Conservation (phyloP, 2,329 filamentous ascomycete species). For the Chaetomium sp. region DNA sequence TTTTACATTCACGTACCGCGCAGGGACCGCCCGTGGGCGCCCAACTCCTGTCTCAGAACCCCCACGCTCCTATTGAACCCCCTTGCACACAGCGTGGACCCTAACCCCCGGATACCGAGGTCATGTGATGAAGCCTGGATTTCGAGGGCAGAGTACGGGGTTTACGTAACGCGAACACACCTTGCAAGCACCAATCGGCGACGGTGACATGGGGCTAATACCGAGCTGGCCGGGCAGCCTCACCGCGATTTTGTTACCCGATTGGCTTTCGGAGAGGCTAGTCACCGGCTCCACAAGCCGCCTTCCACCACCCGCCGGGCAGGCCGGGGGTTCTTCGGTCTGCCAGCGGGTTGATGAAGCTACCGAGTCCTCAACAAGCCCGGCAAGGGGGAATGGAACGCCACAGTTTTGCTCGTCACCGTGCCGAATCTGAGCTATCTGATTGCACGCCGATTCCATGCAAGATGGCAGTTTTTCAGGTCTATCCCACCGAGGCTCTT, state of each 20-base stretch:
- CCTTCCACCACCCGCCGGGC: neutral
- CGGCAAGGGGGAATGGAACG: neutral
- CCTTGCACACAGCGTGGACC: slow-evolving; percentile 1
- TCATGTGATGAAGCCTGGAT: slow-evolving; percentile 6
- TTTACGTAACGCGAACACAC: slow-evolving; percentile 21
- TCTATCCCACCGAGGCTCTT: neutral
- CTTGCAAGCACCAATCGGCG: slow-evolving; percentile 7
- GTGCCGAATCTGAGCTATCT: neutral
- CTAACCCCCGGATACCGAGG: slow-evolving; percentile 5
- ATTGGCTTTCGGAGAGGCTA: slow-evolving; percentile 29
- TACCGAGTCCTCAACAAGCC: neutral
- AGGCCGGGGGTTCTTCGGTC: slow-evolving; percentile 3
- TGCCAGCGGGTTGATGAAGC: neutral
- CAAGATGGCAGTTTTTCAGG: neutral
- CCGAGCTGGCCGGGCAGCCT: slow-evolving; percentile 33
- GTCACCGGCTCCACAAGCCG: slow-evolving; percentile 30
- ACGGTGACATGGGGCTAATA: neutral
- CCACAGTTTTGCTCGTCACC: neutral
- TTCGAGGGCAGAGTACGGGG: slow-evolving; percentile 3
- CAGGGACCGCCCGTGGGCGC: neutral
- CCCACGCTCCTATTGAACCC: slow-evolving; percentile 5
- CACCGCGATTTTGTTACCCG: slow-evolving; percentile 34
- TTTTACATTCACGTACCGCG: slow-evolving; percentile 4
- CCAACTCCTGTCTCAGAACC: slow-evolving; percentile 8
- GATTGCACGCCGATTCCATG: neutral